Evolutionary conservation across 345 rosid genomes (phyloP).

Genomic region (Citrus sp.): DNA sequence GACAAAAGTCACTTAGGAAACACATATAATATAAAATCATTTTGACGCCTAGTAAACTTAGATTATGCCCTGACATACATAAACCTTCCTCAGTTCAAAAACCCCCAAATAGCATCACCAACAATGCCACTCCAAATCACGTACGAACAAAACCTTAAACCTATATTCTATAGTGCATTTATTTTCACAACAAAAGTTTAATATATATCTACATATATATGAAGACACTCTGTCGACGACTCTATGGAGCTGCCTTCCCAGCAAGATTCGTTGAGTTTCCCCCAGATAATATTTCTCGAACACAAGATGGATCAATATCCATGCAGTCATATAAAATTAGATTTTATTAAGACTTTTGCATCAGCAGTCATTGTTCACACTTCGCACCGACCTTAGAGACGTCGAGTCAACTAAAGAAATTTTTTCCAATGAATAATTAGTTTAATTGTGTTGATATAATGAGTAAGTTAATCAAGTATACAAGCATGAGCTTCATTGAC

Average conservation of each 20-base stretch:
- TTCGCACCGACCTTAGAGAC: background rate
- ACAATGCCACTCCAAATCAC: background rate
- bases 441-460: background rate
- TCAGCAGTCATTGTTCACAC: background rate
- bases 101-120: background rate
- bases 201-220: background rate
- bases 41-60: background rate
- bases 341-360: background rate
- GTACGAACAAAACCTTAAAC: background rate
- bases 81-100: slow-evolving; percentile 6
- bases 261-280: background rate
- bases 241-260: background rate
- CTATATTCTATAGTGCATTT: too few relatives aligned
- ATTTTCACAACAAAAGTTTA: background rate
- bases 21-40: too few relatives aligned
- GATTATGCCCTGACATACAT: too few relatives aligned
- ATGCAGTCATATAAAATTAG: background rate
- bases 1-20: background rate
- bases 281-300: background rate
- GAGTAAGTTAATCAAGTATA: background rate
- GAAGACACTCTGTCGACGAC: background rate
- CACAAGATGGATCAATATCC: background rate
- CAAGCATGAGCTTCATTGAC: background rate
- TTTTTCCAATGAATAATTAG: background rate
- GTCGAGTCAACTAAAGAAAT: background rate